A percentile compares a stretch with the other conserved stretches of the same genome.
phyloP scores from a whole-genome alignment of 257 asterid genomes.

The Solanum arcanum region DNA sequence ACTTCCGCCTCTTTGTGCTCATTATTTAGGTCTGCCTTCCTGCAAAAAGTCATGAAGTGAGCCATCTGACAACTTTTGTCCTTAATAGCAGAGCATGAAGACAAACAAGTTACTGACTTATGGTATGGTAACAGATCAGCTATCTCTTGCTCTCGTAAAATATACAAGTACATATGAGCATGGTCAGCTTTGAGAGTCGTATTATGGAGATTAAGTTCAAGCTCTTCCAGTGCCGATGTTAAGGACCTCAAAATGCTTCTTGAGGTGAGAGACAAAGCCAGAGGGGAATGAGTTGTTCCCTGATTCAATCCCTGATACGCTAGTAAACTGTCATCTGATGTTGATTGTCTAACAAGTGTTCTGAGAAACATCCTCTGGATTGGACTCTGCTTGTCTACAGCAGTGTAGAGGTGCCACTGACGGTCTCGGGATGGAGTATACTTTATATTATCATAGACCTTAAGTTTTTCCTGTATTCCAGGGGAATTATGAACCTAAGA shows the following conservation, averaged over 20 bases:
- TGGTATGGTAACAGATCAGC: conserved; percentile 73
- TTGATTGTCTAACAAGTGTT: conserved; percentile 90
- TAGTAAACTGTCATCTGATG: conserved; percentile 63
- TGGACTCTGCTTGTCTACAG: conserved; percentile 57
- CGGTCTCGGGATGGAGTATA: conserved; percentile 96
- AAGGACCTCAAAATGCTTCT: conserved; percentile 86
- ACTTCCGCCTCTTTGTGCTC: conserved; percentile 62
- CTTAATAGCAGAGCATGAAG: not conserved
- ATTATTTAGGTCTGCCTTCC: conserved; percentile 39
- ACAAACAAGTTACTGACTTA: conserved; percentile 39
- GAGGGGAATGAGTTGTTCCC: conserved; percentile 38
- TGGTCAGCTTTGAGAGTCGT: conserved; percentile 76
- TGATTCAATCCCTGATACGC: conserved; percentile 49
- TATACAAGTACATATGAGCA: conserved; percentile 86
- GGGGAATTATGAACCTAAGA: conserved; percentile 1
- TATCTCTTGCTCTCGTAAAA: conserved; percentile 80
- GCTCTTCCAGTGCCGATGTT: conserved; percentile 92
- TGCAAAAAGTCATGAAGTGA: conserved; percentile 20
- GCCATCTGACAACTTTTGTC: not conserved
- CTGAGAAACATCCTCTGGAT: conserved; percentile 82
- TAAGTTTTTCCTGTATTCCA: conserved; percentile 74
- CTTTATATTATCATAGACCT: conserved; percentile 59
- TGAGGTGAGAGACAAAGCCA: conserved; percentile 73
- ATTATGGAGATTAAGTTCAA: conserved; percentile 90
- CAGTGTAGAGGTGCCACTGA: conserved; percentile 98